phyloP scores from a whole-genome alignment of 352 stramenopile genomes.

The Proteromonas lacertae region DNA sequence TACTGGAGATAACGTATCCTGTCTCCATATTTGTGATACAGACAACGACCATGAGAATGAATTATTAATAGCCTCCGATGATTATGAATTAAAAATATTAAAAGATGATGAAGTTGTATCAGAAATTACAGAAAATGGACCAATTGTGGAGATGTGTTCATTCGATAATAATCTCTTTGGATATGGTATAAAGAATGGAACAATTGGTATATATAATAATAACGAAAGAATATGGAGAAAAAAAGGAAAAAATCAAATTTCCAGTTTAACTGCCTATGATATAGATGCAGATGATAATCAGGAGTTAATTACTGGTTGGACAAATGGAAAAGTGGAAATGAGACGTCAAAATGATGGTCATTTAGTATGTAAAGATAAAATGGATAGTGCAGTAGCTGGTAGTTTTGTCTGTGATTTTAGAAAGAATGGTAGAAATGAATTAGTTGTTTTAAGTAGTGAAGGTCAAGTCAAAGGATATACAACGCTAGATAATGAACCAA shows the following conservation, averaged over 20 bases:
- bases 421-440: conserved; percentile 36
- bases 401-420: conserved; percentile 38
- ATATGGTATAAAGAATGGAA: conserved; percentile 51
- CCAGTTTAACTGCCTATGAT: conserved; percentile 36
- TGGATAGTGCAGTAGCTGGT: conserved; percentile 20
- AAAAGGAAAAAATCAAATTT: conserved; percentile 44
- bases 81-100: conserved; percentile 48
- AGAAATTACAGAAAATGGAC: conserved; percentile 41
- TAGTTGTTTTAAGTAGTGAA: conserved; percentile 36
- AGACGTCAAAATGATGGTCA: conserved; percentile 28
- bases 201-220: conserved; percentile 52
- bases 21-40: conserved; percentile 27
- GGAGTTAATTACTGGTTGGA: conserved; percentile 49
- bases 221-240: conserved; percentile 43
- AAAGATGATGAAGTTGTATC: conserved; percentile 41
- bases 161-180: conserved; percentile 24
- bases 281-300: conserved; percentile 45
- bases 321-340: conserved; percentile 21
- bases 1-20: conserved; percentile 46
- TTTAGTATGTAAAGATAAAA: conserved; percentile 33
- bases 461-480: conserved; percentile 20
- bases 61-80: conserved; percentile 43
- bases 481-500: conserved; percentile 1
- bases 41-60: conserved; percentile 9
- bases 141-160: conserved; percentile 23